Percentiles rank a stretch among this genome's conserved stretches.
Evolutionary conservation across 2,329 filamentous ascomycete species (phyloP).

Genomic region (Setomelanomma holmii): DNA sequence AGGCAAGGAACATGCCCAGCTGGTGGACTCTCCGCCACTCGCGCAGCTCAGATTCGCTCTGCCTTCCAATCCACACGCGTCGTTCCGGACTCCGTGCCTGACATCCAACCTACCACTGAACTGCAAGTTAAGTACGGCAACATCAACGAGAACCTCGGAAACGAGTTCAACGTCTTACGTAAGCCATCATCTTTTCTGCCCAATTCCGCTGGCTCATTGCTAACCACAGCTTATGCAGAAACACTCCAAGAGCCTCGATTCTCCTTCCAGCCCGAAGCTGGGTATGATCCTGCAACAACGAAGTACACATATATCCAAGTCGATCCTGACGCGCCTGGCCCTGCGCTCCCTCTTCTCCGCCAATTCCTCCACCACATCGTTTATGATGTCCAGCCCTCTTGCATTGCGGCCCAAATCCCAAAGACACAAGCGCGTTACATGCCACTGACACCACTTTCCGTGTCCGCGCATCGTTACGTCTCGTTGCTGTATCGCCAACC

Average conservation of each 20-base stretch:
- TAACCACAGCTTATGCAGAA: not conserved
- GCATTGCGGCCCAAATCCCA: conserved; percentile 2
- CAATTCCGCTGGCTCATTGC: not conserved
- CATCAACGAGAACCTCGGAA: conserved; percentile 9
- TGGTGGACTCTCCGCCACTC: conserved; percentile 1
- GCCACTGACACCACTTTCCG: conserved; percentile 1
- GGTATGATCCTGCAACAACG: not conserved
- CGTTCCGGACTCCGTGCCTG: conserved; percentile 4
- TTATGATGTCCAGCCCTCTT: conserved; percentile 4
- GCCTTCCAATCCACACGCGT: not conserved
- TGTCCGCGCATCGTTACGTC: conserved; percentile 6
- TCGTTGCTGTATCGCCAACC: conserved; percentile 7
- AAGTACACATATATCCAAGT: conserved; percentile 10
- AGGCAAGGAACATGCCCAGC: not conserved
- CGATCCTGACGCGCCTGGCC: conserved; percentile 7
- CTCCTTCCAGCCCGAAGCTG: not conserved
- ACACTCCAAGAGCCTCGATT: not conserved
- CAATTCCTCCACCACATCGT: conserved; percentile 10
- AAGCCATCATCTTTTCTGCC: not conserved
- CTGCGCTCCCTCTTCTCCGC: conserved; percentile 6
- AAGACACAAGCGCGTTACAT: conserved; percentile 6
- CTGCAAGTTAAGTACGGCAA: conserved; percentile 3
- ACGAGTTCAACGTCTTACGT: conserved; percentile 3
- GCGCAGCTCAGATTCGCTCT: conserved; percentile 1
- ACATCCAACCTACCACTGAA: conserved; percentile 6